Percentiles rank a stretch among this genome's conserved stretches.
Conservation (phyloP, 495 filamentous ascomycete species). For the Aspergillus bertholletiae region DNA sequence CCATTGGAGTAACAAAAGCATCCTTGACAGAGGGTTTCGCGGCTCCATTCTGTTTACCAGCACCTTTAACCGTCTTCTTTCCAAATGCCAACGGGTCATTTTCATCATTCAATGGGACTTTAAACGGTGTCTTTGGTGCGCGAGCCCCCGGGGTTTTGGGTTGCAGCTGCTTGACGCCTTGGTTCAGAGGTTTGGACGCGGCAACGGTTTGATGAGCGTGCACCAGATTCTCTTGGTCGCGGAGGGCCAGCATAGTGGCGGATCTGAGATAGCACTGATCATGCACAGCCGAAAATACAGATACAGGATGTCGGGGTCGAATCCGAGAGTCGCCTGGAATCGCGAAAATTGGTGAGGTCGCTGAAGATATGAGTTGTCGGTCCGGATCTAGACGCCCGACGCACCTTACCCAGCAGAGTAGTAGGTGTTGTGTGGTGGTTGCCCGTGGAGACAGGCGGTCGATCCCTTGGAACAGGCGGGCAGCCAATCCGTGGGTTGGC, state of each 20-base stretch:
- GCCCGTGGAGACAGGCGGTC: constrained; percentile 47
- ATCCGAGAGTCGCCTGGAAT: not conserved
- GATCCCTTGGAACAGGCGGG: constrained; percentile 18
- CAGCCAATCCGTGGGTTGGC: constrained; percentile 2
- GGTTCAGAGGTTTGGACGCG: constrained; percentile 76
- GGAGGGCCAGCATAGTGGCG: constrained; percentile 69
- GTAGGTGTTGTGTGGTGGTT: constrained; percentile 33
- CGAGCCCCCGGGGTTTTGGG: constrained; percentile 77
- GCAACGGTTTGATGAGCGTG: constrained; percentile 72
- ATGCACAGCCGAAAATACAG: constrained; percentile 14
- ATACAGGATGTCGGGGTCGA: not conserved
- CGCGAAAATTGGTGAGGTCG: not conserved
- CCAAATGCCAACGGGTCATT: constrained; percentile 63
- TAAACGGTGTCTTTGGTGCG: constrained; percentile 81
- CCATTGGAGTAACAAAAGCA: constrained; percentile 78
- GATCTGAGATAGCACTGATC: constrained; percentile 20
- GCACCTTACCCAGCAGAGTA: not conserved
- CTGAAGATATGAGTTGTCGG: constrained; percentile 5
- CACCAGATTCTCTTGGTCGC: constrained; percentile 87
- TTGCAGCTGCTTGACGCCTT: constrained; percentile 55
- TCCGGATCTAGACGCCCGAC: constrained; percentile 22
- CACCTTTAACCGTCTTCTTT: constrained; percentile 62
- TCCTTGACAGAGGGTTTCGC: constrained; percentile 56
- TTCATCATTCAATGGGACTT: constrained; percentile 81
- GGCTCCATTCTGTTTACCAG: constrained; percentile 64